These are phyloP conservation scores for Fusarium chuoi DNA, from an alignment of 2,329 filamentous ascomycete species.

Conservation along the genomic window DNA sequence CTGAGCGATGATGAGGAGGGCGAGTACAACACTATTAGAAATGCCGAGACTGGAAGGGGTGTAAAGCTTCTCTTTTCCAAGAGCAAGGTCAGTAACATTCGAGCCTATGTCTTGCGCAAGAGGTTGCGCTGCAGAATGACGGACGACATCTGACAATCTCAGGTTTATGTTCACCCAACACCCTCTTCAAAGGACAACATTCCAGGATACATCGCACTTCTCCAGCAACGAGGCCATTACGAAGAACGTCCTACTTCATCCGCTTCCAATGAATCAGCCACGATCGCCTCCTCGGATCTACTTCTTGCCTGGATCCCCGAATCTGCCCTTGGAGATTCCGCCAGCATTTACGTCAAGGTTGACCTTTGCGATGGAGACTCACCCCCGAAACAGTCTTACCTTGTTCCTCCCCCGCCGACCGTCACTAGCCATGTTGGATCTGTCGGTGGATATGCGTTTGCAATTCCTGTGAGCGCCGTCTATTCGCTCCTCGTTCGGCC, in stretches of 20 bases:
- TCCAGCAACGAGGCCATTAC: slow-evolving; percentile 81
- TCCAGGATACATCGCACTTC: slow-evolving; percentile 87
- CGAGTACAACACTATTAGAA: slow-evolving; percentile 93
- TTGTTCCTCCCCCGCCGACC: slow-evolving; percentile 91
- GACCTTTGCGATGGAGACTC: slow-evolving; percentile 85
- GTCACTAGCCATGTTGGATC: slow-evolving; percentile 79
- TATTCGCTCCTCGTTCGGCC: slow-evolving; percentile 92
- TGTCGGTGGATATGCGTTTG: slow-evolving; percentile 87
- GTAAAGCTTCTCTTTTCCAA: slow-evolving; percentile 96
- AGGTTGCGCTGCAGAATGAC: neutral
- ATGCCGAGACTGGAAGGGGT: slow-evolving; percentile 78
- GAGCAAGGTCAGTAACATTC: slow-evolving; percentile 77
- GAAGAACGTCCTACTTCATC: slow-evolving; percentile 52
- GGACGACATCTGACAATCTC: slow-evolving; percentile 24
- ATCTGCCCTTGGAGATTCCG: slow-evolving; percentile 83
- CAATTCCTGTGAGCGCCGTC: slow-evolving; percentile 87
- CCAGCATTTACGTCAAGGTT: slow-evolving; percentile 93
- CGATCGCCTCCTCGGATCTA: slow-evolving; percentile 74
- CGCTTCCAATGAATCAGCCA: slow-evolving; percentile 47
- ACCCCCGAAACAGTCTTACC: slow-evolving; percentile 85
- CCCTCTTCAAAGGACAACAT: slow-evolving; percentile 96
- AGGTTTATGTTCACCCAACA: slow-evolving; percentile 97
- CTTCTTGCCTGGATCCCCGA: slow-evolving; percentile 95
- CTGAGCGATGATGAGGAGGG: slow-evolving; percentile 96
- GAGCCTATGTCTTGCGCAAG: neutral